These are phyloP conservation scores for Elongisporangium anandrum DNA, from an alignment of 352 stramenopile genomes.

Conservation along the genomic window DNA sequence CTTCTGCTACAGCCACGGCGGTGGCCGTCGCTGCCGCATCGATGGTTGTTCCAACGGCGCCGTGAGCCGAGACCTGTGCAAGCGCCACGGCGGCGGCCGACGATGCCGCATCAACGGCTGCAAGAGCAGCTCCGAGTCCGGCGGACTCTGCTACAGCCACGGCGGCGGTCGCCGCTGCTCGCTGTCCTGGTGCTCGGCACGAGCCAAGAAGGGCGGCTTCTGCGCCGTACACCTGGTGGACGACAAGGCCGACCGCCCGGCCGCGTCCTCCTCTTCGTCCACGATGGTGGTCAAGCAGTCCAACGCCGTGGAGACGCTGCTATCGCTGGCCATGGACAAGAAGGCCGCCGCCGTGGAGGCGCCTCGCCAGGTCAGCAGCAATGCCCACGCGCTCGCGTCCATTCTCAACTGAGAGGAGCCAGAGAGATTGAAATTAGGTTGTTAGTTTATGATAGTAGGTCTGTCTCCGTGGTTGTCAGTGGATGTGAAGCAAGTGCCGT, in stretches of 20 bases:
- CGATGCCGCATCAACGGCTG: constrained; percentile 61
- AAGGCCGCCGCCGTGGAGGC: background rate
- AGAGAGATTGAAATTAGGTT: constrained; percentile 2
- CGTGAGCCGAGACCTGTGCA: constrained; percentile 79
- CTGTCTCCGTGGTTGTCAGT: background rate
- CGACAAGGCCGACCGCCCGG: constrained; percentile 21
- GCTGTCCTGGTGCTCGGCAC: constrained; percentile 61
- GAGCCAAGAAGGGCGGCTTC: constrained; percentile 72
- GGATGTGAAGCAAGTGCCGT: background rate
- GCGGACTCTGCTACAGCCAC: constrained; percentile 74
- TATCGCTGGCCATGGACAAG: constrained; percentile 51
- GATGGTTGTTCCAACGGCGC: constrained; percentile 67
- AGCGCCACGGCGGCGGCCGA: constrained; percentile 68
- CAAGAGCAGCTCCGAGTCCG: constrained; percentile 72
- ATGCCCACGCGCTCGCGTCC: constrained; percentile 42
- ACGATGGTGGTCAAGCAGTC: constrained; percentile 19
- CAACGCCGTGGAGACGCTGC: constrained; percentile 57
- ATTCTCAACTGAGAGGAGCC: constrained; percentile 35
- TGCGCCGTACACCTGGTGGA: constrained; percentile 49
- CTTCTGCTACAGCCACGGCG: constrained; percentile 79
- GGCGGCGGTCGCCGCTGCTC: constrained; percentile 63
- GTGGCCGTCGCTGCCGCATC: constrained; percentile 55
- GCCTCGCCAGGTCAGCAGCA: constrained; percentile 11
- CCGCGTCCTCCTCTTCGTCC: background rate
- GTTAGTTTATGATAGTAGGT: background rate